Percentiles rank a stretch among this genome's conserved stretches.
phyloP scores from a whole-genome alignment of 2,329 filamentous ascomycete genomes.

The Penicillium griseofulvum region DNA sequence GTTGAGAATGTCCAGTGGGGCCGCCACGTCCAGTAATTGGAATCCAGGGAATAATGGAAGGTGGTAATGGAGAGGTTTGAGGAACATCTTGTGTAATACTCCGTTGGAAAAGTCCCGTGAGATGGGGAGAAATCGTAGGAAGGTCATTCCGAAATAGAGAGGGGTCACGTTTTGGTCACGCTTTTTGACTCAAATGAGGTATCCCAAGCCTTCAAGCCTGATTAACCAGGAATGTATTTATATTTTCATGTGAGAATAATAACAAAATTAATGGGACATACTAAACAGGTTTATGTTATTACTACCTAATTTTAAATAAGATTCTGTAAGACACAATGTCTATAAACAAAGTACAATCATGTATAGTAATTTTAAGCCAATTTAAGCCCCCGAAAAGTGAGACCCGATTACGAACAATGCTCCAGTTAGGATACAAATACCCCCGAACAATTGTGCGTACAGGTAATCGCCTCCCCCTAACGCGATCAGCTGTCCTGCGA shows the following conservation, averaged over 20 bases:
- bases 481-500: slow-evolving; percentile 49
- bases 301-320: background rate
- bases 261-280: background rate
- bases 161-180: no score
- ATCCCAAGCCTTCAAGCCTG: background rate
- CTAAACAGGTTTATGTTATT: background rate
- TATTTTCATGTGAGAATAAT: background rate
- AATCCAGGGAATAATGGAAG: slow-evolving; percentile 9
- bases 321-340: background rate
- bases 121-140: background rate
- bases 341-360: background rate
- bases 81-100: slow-evolving; percentile 2
- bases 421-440: slow-evolving; percentile 16
- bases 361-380: background rate
- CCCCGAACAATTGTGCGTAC: slow-evolving; percentile 48
- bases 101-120: background rate
- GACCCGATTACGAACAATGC: slow-evolving; percentile 7
- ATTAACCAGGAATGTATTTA: background rate
- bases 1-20: slow-evolving; percentile 10
- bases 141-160: background rate
- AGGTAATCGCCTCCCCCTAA: slow-evolving; percentile 42
- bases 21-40: slow-evolving; percentile 4
- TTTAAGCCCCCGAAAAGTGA: slow-evolving; percentile 6
- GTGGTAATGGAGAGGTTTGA: slow-evolving; percentile 9
- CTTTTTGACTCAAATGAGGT: background rate